These are phyloP conservation scores for Ogataea pilisensis DNA, from an alignment of 805 yeast genomes.

Conservation along the genomic window DNA sequence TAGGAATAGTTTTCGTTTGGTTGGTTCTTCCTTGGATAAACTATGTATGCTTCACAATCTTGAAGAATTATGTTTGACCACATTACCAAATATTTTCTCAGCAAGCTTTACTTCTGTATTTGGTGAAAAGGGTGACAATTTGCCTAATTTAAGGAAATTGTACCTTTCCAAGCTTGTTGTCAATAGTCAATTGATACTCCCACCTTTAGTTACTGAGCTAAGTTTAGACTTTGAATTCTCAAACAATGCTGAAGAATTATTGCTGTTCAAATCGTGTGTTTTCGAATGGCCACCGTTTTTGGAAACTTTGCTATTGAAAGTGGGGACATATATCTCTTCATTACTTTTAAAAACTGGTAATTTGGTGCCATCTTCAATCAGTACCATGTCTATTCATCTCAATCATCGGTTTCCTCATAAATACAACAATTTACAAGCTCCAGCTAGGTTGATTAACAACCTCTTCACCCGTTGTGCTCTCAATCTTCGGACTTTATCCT, in stretches of 20 bases:
- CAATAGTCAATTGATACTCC: background rate
- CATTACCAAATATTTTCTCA: background rate
- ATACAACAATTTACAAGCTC: too few species aligned
- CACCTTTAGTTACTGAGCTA: background rate
- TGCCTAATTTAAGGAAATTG: background rate
- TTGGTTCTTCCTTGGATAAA: background rate
- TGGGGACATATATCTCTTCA: background rate
- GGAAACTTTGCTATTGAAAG: background rate
- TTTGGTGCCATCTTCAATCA: background rate
- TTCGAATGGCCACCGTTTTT: background rate
- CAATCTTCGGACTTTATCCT: too few species aligned
- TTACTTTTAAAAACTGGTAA: background rate
- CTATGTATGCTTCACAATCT: background rate
- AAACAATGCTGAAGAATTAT: background rate
- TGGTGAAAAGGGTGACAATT: background rate
- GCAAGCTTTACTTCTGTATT: background rate
- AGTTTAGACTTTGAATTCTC: background rate
- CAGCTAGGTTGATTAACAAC: too few species aligned
- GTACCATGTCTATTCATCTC: too few species aligned
- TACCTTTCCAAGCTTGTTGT: background rate
- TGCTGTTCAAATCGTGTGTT: slow-evolving; percentile 1
- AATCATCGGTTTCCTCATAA: too few species aligned
- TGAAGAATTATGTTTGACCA: background rate
- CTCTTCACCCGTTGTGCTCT: too few species aligned
- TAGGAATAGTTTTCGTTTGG: background rate